Base-by-base conservation (phyloP, 192 early-diverging fungal species). In the Mortierella antarctica region DNA sequence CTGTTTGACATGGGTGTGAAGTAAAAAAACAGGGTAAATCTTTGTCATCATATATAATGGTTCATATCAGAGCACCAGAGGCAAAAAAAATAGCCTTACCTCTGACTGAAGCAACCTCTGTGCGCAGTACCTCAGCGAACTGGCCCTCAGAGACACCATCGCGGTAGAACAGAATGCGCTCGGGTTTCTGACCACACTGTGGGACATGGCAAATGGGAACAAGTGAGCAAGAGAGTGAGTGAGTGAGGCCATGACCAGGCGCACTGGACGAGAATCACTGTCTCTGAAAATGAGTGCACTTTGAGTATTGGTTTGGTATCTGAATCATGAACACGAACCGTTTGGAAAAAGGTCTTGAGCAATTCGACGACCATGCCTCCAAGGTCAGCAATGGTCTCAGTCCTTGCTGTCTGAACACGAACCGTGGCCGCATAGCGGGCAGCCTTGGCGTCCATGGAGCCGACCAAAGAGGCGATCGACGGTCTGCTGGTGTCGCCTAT, bases 101-200 rank as follows among this genome's bases (percentile, higher is more conserved):
- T 21, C 86, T 73, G 42, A 94, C 87, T 15, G 92, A 91, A 0
- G 56, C 90, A 7, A 97, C 84, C 75, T 99, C 97, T 18, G 66
- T 81, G 14, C 90, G 83, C 20, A 94, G 67, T 0, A 97, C 93
- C 52, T 91, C 86, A 9, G 69, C 68, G 69, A 96, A 96, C 82
- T 97, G 95, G 3, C 93, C 91, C 47, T 99, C 96, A 8, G 94
- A 94, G 31, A 97, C 91, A 48, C 95, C 95, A 73, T 97, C 95
- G 66, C 96, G 93, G 81, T 95, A 97, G 74, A 96, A 94, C 2
- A 97, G 18, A 62, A 97, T 94, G 39, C 92, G 87, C 52, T 81
- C 68, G 0, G 96, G 96, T 62, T 93, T 92, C 62, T 93, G 85
- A 46, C 93, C 88, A 72, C 83, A 84, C 31, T 31, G 31, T 31